Evolutionary conservation across 768 basidiomycete genomes (phyloP).

Genomic region (Mycena galericulata): DNA sequence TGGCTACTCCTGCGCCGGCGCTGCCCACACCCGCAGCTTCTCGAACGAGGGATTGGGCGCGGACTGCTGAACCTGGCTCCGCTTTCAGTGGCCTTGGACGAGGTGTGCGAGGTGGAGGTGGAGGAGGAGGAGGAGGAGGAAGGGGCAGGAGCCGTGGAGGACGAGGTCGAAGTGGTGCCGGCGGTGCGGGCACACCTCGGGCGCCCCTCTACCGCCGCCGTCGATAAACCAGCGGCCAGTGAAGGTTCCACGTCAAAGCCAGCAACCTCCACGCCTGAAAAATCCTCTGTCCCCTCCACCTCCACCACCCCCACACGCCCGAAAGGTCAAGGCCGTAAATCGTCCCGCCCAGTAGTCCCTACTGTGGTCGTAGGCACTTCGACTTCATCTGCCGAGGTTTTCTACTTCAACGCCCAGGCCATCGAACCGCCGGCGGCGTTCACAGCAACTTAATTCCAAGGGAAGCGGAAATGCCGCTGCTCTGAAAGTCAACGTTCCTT

Average conservation of each 20-base stretch:
- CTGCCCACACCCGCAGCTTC: constrained; percentile 39
- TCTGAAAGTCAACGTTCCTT: constrained; percentile 46
- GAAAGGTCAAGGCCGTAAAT: constrained; percentile 49
- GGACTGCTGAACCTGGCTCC: constrained; percentile 59
- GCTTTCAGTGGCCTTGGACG: constrained; percentile 60
- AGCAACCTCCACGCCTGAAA: constrained; percentile 26
- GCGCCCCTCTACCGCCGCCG: constrained; percentile 18
- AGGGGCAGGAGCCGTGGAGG: constrained; percentile 51
- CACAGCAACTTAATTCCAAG: constrained; percentile 53
- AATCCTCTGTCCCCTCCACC: constrained; percentile 37
- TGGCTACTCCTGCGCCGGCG: constrained; percentile 56
- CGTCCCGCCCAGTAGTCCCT: constrained; percentile 47
- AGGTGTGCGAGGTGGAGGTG: constrained; percentile 48
- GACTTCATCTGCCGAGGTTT: constrained; percentile 36
- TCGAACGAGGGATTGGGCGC: constrained; percentile 57
- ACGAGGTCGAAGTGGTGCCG: constrained; percentile 44
- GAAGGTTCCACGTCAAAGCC: constrained; percentile 16
- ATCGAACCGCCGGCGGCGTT: constrained; percentile 62
- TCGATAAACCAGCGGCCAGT: constrained; percentile 6
- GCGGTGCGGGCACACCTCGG: constrained; percentile 35
- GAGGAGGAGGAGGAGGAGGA: constrained; percentile 43
- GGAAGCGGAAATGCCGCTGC: constrained; percentile 35
- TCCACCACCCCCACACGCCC: constrained; percentile 26
- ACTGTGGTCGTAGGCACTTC: constrained; percentile 40
- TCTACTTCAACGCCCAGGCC: constrained; percentile 52